These are phyloP conservation scores for Strobilomyces confusus DNA, from an alignment of 768 basidiomycete species.

Conservation along the genomic window DNA sequence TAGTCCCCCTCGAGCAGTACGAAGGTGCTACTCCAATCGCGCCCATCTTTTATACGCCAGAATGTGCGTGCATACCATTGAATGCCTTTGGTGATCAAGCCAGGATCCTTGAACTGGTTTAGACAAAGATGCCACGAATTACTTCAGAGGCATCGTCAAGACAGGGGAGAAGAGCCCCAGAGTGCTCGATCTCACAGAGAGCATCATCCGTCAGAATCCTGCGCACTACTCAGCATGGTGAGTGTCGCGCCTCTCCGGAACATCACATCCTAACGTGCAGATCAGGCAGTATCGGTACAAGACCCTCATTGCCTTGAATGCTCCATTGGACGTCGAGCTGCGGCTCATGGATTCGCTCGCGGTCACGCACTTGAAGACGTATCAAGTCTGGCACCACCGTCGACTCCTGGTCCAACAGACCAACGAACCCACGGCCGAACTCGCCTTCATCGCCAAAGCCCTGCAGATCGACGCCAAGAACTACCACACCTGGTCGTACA, in stretches of 20 bases:
- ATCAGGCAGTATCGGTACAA: constrained; percentile 92
- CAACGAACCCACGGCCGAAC: constrained; percentile 58
- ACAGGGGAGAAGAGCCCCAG: constrained; percentile 74
- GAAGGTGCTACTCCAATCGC: constrained; percentile 78
- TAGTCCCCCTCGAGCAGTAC: constrained; percentile 75
- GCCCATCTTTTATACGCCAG: constrained; percentile 84
- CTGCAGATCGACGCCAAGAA: constrained; percentile 86
- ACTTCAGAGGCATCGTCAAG: constrained; percentile 83
- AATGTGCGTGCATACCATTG: constrained; percentile 58
- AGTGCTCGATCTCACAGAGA: constrained; percentile 84
- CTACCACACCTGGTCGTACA: constrained; percentile 98
- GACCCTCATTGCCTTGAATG: constrained; percentile 66
- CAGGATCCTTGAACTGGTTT: constrained; percentile 9
- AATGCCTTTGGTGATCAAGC: neutral
- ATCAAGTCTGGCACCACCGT: constrained; percentile 97
- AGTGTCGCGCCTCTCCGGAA: constrained; percentile 18
- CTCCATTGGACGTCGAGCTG: constrained; percentile 74
- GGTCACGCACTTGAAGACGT: constrained; percentile 82
- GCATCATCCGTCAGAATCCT: constrained; percentile 86
- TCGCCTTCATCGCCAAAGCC: constrained; percentile 71
- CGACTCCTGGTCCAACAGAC: constrained; percentile 64
- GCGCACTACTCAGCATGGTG: constrained; percentile 98
- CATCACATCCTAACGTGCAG: neutral
- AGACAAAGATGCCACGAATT: constrained; percentile 93
- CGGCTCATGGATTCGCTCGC: constrained; percentile 85